Conservation (phyloP, 2,329 filamentous ascomycete genomes). For the Alternaria brassicae region DNA sequence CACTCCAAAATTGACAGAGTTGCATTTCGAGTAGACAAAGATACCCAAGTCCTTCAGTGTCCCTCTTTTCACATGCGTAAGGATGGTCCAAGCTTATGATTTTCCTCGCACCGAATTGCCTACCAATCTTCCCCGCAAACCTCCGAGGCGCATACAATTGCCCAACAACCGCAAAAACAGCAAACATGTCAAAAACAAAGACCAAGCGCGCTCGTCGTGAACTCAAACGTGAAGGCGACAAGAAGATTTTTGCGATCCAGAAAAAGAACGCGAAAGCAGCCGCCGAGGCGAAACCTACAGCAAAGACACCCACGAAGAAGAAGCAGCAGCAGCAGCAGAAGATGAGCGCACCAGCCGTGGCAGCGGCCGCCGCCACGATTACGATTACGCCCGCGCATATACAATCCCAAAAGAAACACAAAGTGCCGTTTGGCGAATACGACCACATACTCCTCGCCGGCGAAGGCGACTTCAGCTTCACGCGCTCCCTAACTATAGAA, state of each 20-base stretch:
- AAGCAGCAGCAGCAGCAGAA: constrained; percentile 24
- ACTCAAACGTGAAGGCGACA: constrained; percentile 42
- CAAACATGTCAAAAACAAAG: constrained; percentile 46
- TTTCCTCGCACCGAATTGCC: constrained; percentile 14
- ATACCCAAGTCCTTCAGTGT: neutral
- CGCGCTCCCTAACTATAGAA: constrained; percentile 68
- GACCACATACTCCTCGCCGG: constrained; percentile 78
- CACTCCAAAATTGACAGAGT: neutral
- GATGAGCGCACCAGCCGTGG: constrained; percentile 5
- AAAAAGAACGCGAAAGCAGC: constrained; percentile 33
- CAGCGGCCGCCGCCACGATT: constrained; percentile 14
- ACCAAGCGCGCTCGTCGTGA: constrained; percentile 45
- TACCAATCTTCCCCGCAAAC: constrained; percentile 32
- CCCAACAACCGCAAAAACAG: neutral
- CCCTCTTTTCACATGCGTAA: constrained; percentile 18
- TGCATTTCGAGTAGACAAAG: neutral
- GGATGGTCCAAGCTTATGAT: constrained; percentile 33
- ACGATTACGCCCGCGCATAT: constrained; percentile 17
- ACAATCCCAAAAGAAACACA: constrained; percentile 6
- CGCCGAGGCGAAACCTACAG: constrained; percentile 9
- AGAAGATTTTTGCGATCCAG: constrained; percentile 37
- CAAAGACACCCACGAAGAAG: constrained; percentile 23
- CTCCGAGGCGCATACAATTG: constrained; percentile 13
- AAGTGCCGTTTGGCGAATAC: constrained; percentile 70
- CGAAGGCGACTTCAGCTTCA: constrained; percentile 82